Conservation (phyloP, 768 basidiomycete genomes). For the Tulasnella sp. region DNA sequence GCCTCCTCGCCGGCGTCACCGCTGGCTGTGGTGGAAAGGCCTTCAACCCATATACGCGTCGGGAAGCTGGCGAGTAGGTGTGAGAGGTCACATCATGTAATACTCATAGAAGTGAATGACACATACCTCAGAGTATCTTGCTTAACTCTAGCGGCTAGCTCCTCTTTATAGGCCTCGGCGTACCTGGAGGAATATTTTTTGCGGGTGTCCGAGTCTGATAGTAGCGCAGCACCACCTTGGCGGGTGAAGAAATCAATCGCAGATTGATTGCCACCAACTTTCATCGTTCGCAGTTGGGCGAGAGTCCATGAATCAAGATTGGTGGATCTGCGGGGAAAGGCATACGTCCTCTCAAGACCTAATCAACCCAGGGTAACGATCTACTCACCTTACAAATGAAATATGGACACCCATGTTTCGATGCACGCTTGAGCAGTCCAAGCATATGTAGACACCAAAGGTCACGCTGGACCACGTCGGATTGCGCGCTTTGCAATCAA, state of each 20-base stretch:
- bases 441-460: conserved; percentile 92
- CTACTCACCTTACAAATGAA: conserved; percentile 76
- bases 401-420: conserved; percentile 98
- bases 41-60: conserved; percentile 66
- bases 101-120: not conserved
- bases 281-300: conserved; percentile 85
- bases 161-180: conserved; percentile 85
- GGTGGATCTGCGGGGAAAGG: conserved; percentile 52
- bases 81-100: not conserved
- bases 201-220: conserved; percentile 65
- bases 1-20: conserved; percentile 27
- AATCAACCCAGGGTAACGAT: not conserved
- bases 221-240: conserved; percentile 60
- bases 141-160: conserved; percentile 62
- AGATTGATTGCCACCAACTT: conserved; percentile 82
- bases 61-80: conserved; percentile 44
- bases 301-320: conserved; percentile 94
- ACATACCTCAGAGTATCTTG: conserved; percentile 59
- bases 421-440: conserved; percentile 92
- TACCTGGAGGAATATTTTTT: conserved; percentile 78
- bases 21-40: conserved; percentile 37
- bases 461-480: conserved; percentile 97
- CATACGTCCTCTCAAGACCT: not conserved
- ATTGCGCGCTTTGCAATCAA: conserved; percentile 90
- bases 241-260: conserved; percentile 83